phyloP scores from a whole-genome alignment of 176 grass and related monocot genomes.

The Phoenix roebelenii region DNA sequence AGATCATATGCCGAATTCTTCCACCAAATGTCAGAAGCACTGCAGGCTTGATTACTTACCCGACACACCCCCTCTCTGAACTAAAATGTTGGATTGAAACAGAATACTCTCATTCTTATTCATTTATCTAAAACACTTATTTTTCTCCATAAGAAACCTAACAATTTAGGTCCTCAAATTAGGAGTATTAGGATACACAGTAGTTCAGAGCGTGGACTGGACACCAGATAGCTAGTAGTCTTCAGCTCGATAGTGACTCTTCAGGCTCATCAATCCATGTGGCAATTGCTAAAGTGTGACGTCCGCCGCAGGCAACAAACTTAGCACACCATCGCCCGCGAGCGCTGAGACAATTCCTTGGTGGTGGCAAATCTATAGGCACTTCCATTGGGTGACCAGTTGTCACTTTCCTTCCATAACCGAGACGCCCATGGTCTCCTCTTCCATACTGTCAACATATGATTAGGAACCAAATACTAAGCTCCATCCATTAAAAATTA shows the following conservation, averaged over 20 bases:
- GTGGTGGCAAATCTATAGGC: constrained; percentile 47
- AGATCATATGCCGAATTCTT: constrained; percentile 90
- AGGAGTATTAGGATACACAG: no score
- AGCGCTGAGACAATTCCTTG: constrained; percentile 11
- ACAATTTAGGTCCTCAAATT: no score
- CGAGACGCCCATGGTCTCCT: constrained; percentile 89
- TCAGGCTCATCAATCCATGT: constrained; percentile 46
- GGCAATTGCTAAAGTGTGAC: constrained; percentile 79
- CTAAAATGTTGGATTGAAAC: no score
- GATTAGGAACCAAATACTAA: no score
- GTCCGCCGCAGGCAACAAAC: constrained; percentile 81
- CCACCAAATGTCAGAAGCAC: constrained; percentile 47
- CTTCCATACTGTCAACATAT: constrained; percentile 61
- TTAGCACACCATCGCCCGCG: constrained; percentile 62
- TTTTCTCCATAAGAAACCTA: no score
- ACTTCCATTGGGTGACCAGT: constrained; percentile 82
- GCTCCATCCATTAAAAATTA: no score
- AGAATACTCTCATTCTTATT: no score
- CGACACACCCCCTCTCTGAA: no score
- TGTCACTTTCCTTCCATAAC: constrained; percentile 68
- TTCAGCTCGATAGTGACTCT: not conserved
- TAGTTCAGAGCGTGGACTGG: no score
- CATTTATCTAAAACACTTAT: no score
- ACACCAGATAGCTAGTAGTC: no score
- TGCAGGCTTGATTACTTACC: constrained; percentile 12